These are phyloP conservation scores for Solanum paucissectum DNA, from an alignment of 257 asterid genomes.

Conservation along the genomic window DNA sequence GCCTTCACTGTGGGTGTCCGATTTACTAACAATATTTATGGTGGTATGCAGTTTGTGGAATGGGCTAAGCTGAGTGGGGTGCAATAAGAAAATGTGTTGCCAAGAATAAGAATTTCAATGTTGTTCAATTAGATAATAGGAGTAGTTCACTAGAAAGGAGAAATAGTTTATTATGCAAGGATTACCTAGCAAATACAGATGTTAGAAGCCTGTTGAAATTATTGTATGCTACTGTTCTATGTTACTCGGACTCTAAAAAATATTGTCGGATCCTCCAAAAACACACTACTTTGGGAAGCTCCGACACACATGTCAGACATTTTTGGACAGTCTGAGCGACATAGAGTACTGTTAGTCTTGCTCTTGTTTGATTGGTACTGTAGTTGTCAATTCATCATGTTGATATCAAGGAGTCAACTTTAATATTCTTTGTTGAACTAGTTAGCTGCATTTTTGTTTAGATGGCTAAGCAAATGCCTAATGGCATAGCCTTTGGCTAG, in stretches of 20 bases:
- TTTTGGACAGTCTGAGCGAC: background rate
- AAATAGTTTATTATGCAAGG: background rate
- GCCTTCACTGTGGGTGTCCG: constrained; percentile 87
- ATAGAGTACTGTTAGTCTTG: background rate
- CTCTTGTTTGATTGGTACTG: background rate
- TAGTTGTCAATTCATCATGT: background rate
- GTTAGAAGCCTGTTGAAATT: background rate
- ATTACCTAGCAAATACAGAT: background rate
- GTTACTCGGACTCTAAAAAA: background rate
- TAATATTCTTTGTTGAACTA: background rate
- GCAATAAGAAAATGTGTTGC: constrained; percentile 27
- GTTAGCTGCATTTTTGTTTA: background rate
- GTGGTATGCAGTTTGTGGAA: constrained; percentile 93
- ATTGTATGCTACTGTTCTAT: background rate
- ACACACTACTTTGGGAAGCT: background rate
- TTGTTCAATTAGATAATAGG: background rate
- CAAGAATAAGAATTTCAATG: background rate
- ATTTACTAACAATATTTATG: constrained; percentile 73
- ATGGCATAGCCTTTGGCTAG: background rate
- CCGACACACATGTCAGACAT: background rate
- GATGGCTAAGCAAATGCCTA: background rate
- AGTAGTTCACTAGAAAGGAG: background rate
- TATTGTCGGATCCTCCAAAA: background rate
- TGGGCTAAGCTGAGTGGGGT: constrained; percentile 91
- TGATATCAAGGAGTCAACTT: background rate